Evolutionary conservation across 1,139 yeast species (phyloP).

Genomic region (Tardiomyces digboiensis): DNA sequence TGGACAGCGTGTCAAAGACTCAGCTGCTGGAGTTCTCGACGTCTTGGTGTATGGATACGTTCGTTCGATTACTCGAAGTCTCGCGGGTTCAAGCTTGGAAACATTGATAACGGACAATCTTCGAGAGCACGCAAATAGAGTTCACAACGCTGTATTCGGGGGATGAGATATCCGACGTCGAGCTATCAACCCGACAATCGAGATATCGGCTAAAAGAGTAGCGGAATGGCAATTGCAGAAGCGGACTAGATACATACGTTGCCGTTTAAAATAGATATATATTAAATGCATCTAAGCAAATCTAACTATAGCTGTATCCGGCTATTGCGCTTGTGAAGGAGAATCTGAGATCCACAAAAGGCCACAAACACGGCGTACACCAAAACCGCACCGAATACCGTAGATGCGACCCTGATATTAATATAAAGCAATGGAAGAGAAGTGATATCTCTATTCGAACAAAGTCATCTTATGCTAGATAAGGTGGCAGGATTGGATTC

Average conservation of each 20-base stretch:
- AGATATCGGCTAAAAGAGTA: too few relatives aligned
- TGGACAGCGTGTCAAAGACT: conserved; percentile 3
- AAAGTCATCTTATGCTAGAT: too few relatives aligned
- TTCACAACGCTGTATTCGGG: conserved; percentile 6
- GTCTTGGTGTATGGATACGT: conserved; percentile 17
- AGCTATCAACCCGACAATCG: too few relatives aligned
- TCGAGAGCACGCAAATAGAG: conserved; percentile 10
- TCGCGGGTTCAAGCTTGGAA: conserved; percentile 12
- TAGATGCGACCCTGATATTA: conserved; percentile 59
- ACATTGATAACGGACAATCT: conserved; percentile 9
- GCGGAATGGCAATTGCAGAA: too few relatives aligned
- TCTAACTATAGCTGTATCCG: conserved; percentile 41
- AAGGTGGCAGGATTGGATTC: too few relatives aligned
- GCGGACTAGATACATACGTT: too few relatives aligned
- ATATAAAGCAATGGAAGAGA: too few relatives aligned
- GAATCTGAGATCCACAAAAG: conserved; percentile 84
- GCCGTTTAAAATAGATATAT: too few relatives aligned
- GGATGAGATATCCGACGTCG: background rate
- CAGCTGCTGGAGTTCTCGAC: conserved; percentile 14
- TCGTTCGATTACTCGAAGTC: conserved; percentile 11
- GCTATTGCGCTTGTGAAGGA: conserved; percentile 49
- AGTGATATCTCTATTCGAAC: too few relatives aligned
- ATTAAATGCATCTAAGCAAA: too few relatives aligned
- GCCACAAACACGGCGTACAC: conserved; percentile 72
- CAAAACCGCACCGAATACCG: conserved; percentile 82